A percentile compares a stretch with the other conserved stretches of the same genome.
Evolutionary conservation across 164 flowering plant genomes (phyloP).

Genomic region (Piper longum): DNA sequence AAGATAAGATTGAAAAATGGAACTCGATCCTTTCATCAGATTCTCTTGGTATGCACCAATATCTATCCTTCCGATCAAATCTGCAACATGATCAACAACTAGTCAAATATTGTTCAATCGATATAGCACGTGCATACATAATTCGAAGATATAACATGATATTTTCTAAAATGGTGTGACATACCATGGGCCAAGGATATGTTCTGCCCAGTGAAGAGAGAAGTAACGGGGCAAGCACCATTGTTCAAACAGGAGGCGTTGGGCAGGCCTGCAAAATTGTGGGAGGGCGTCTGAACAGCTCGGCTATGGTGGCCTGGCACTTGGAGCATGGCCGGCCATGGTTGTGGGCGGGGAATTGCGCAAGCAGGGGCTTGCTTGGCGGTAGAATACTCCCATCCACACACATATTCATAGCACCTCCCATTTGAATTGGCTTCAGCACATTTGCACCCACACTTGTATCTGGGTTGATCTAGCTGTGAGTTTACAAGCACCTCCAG

Average conservation of each 20-base stretch:
- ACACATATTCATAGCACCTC: constrained; percentile 26
- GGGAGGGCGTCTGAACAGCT: constrained; percentile 34
- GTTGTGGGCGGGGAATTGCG: constrained; percentile 46
- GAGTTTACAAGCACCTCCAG: constrained; percentile 35
- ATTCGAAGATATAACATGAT: neutral
- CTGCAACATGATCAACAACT: neutral
- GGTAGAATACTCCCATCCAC: constrained; percentile 63
- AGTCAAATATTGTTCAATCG: neutral
- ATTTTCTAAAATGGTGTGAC: neutral
- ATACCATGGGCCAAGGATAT: constrained; percentile 56
- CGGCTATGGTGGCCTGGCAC: constrained; percentile 51
- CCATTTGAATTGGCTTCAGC: constrained; percentile 37
- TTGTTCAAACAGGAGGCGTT: constrained; percentile 48
- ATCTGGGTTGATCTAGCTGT: constrained; percentile 27
- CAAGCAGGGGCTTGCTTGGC: constrained; percentile 37
- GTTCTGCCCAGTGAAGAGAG: constrained; percentile 70
- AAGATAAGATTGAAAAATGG: neutral
- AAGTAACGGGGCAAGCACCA: constrained; percentile 62
- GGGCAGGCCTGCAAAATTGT: constrained; percentile 37
- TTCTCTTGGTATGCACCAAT: neutral
- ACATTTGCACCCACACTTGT: constrained; percentile 64
- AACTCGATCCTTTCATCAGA: neutral
- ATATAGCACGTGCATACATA: neutral
- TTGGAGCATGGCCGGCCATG: constrained; percentile 77
- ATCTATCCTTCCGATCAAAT: neutral